Conservation (phyloP, 805 yeast genomes). For the Vanderwaltozyma verrucispora region DNA sequence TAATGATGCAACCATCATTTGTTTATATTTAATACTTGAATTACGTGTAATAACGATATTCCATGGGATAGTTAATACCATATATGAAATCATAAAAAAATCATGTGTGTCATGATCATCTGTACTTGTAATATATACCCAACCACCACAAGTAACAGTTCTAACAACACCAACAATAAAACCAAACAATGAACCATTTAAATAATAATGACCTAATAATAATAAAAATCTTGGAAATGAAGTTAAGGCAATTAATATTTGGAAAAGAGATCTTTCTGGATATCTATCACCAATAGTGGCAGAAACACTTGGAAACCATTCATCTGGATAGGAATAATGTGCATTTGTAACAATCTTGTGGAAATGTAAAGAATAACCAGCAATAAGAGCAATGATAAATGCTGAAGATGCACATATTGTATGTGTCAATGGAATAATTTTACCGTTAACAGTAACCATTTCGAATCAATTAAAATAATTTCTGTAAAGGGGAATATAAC, state of each 20-base stretch:
- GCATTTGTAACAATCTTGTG: constrained; percentile 83
- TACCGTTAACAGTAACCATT: constrained; percentile 45
- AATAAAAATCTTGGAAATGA: constrained; percentile 83
- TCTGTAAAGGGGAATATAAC: no score
- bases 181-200: constrained; percentile 21
- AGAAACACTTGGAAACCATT: constrained; percentile 97
- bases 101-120: constrained; percentile 97
- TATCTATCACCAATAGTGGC: constrained; percentile 96
- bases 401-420: constrained; percentile 63
- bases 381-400: constrained; percentile 59
- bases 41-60: constrained; percentile 48
- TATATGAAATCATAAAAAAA: constrained; percentile 86
- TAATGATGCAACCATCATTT: constrained; percentile 31
- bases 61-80: constrained; percentile 89
- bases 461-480: no score
- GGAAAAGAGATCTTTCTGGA: constrained; percentile 91
- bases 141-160: constrained; percentile 94
- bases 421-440: constrained; percentile 60
- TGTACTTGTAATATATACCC: constrained; percentile 95
- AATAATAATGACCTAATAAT: constrained; percentile 35
- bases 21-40: constrained; percentile 32
- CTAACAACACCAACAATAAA: constrained; percentile 60
- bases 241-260: constrained; percentile 82
- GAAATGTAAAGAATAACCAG: constrained; percentile 73
- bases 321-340: constrained; percentile 86